Evolutionary conservation across 495 filamentous ascomycete genomes (phyloP).

Genomic region (Sordaria brevicollis): DNA sequence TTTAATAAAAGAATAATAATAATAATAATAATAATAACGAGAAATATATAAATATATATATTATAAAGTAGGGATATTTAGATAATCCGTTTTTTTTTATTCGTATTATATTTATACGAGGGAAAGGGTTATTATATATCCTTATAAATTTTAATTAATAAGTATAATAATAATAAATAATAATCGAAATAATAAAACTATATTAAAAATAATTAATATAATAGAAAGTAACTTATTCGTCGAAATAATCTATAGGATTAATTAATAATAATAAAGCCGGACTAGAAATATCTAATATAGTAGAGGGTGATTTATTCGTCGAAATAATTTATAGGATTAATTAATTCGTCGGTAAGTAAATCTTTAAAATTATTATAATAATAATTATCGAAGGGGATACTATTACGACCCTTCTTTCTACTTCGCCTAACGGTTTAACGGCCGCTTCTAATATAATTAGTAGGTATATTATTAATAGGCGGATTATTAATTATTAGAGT

Average conservation of each 20-base stretch:
- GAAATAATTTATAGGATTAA: neutral
- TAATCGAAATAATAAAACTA: too few relatives aligned
- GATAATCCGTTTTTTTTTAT: too few relatives aligned
- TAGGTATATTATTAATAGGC: neutral
- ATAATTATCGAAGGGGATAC: neutral
- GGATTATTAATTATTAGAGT: too few relatives aligned
- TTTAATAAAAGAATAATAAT: too few relatives aligned
- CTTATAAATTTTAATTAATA: too few relatives aligned
- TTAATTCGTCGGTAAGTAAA: neutral
- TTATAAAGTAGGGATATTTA: too few relatives aligned
- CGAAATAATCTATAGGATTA: neutral
- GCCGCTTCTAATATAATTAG: neutral
- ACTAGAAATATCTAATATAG: neutral
- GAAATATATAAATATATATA: too few relatives aligned
- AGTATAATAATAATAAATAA: too few relatives aligned
- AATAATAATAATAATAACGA: too few relatives aligned
- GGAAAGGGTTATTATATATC: neutral
- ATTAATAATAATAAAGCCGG: neutral
- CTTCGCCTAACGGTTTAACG: neutral
- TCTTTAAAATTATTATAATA: neutral
- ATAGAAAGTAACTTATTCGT: neutral
- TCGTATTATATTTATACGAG: too few relatives aligned
- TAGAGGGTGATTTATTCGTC: neutral
- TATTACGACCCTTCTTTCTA: neutral
- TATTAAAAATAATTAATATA: neutral